Conservation (phyloP, 305 asterid genomes). For the Ilex paraguariensis region DNA sequence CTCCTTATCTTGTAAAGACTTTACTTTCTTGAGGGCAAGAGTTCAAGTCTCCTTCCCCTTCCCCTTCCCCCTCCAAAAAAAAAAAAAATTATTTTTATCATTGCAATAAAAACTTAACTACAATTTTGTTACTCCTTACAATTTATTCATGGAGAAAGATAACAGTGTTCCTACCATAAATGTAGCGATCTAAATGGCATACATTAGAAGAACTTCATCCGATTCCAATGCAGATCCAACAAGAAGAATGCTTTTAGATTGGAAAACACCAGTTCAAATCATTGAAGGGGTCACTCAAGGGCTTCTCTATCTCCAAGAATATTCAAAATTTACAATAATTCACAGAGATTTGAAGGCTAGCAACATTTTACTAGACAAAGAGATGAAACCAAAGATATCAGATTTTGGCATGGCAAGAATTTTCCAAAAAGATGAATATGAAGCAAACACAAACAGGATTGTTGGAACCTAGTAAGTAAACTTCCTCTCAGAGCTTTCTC, state of each 20-base stretch:
- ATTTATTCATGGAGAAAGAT: no score
- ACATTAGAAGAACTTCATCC: neutral
- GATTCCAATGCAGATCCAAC: constrained; percentile 22
- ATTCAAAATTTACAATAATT: constrained; percentile 30
- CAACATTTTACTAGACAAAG: constrained; percentile 25
- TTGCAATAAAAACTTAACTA: no score
- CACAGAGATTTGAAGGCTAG: constrained; percentile 36
- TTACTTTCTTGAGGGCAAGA: no score
- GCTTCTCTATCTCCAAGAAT: constrained; percentile 37
- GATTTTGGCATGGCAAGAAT: constrained; percentile 40
- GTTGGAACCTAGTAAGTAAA: constrained; percentile 36
- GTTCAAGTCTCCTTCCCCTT: no score
- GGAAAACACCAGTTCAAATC: constrained; percentile 25
- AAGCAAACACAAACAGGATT: constrained; percentile 27
- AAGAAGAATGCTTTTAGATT: constrained; percentile 15
- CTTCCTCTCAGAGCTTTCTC: neutral
- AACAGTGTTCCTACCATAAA: no score
- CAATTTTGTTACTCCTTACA: no score
- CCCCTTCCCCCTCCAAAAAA: no score
- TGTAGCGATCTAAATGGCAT: no score
- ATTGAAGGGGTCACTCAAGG: constrained; percentile 38
- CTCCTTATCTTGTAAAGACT: no score
- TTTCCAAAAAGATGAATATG: constrained; percentile 23
- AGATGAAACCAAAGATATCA: constrained; percentile 35
- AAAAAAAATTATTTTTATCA: no score